phyloP scores from a whole-genome alignment of 73 alveolate genomes.

The Stentor roeselii region DNA sequence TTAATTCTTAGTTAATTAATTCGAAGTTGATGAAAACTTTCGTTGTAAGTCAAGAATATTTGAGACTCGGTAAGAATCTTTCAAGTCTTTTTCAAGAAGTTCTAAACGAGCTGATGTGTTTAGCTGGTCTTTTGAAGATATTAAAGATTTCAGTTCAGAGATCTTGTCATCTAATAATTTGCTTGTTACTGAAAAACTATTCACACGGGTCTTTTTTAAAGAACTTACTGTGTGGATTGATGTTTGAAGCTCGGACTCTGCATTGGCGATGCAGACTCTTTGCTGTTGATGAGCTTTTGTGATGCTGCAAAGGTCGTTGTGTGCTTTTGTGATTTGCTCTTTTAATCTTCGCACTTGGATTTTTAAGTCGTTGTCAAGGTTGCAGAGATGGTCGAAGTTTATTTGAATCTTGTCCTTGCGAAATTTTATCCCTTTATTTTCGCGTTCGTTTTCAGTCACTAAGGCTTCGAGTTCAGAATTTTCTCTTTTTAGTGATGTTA shows the following conservation, averaged over 20 bases:
- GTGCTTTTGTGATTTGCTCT: not conserved
- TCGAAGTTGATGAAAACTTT: not conserved
- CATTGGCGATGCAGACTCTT: not conserved
- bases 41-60: not conserved
- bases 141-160: not conserved
- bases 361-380: not conserved
- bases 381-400: not conserved
- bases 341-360: too few species aligned
- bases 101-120: not conserved
- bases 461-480: not conserved
- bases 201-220: not conserved
- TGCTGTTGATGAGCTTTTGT: conserved; percentile 3
- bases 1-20: not conserved
- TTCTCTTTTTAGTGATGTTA: not conserved
- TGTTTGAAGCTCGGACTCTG: not conserved
- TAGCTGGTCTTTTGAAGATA: not conserved
- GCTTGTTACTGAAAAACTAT: not conserved
- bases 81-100: not conserved
- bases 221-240: too few species aligned
- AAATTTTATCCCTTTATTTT: not conserved
- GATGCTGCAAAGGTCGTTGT: not conserved
- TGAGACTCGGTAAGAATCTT: not conserved
- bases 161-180: not conserved
- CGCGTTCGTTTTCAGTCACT: not conserved
- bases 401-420: not conserved